phyloP scores from a whole-genome alignment of 73 alveolate species.

The Paramecium primaurelia region DNA sequence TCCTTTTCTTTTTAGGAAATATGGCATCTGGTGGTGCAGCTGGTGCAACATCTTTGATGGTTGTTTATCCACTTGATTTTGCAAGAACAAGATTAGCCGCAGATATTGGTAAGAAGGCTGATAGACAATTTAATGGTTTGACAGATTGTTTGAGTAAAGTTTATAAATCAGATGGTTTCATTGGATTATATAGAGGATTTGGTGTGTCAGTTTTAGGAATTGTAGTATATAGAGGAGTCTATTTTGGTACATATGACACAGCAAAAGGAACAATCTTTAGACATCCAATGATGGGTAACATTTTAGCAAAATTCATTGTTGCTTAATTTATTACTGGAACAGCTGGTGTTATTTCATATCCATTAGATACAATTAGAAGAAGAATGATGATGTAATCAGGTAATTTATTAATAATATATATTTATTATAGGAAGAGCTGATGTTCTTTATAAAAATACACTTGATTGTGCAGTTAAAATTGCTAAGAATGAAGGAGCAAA shows the following conservation, averaged over 20 bases:
- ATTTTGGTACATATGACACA: constrained; percentile 74
- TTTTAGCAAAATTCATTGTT: constrained; percentile 72
- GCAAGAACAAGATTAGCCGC: constrained; percentile 94
- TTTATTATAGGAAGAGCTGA: constrained; percentile 65
- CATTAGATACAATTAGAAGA: constrained; percentile 92
- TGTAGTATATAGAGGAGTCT: constrained; percentile 87
- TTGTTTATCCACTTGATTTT: constrained; percentile 92
- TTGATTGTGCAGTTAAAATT: constrained; percentile 78
- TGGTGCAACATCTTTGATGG: constrained; percentile 84
- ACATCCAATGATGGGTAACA: constrained; percentile 60
- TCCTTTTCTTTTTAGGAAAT: constrained; percentile 83
- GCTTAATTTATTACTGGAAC: constrained; percentile 82
- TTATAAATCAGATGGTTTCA: neutral
- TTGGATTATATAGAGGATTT: no score
- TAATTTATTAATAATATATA: neutral
- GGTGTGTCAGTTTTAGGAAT: constrained; percentile 58
- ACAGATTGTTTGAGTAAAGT: constrained; percentile 81
- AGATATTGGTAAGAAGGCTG: constrained; percentile 83
- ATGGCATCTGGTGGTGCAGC: constrained; percentile 93
- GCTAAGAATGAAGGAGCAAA: constrained; percentile 74
- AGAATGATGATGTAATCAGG: constrained; percentile 92
- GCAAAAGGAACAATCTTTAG: constrained; percentile 79
- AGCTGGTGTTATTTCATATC: constrained; percentile 85
- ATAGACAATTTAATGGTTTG: constrained; percentile 85
- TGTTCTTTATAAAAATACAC: constrained; percentile 70